phyloP scores from a whole-genome alignment of 768 basidiomycete species.

The Phylloporus rhodoxanthus region DNA sequence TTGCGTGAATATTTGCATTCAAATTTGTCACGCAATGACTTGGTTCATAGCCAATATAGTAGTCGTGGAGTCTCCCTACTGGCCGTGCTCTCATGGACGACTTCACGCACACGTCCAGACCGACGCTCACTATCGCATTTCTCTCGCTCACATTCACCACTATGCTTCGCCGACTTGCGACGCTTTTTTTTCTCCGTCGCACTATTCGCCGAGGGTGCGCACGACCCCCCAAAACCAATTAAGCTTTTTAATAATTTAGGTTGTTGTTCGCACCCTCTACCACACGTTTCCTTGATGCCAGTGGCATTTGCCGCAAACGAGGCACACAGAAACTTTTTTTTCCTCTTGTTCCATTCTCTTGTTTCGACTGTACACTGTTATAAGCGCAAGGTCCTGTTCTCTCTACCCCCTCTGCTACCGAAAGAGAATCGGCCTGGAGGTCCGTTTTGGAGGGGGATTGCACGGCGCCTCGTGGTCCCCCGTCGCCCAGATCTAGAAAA shows the following conservation, averaged over 20 bases:
- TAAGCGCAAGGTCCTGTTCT: neutral
- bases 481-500: conserved; percentile 13
- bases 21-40: conserved; percentile 32
- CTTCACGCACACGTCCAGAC: neutral
- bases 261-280: conserved; percentile 14
- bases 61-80: conserved; percentile 36
- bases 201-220: neutral
- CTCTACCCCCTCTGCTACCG: neutral
- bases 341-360: neutral
- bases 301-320: neutral
- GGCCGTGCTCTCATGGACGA: conserved; percentile 7
- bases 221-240: conserved; percentile 4
- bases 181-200: neutral
- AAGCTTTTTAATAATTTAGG: conserved; percentile 25
- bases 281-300: conserved; percentile 12
- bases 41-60: conserved; percentile 61
- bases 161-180: neutral
- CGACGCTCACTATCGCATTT: neutral
- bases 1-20: conserved; percentile 27
- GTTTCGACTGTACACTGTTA: neutral
- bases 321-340: neutral
- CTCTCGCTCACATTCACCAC: neutral
- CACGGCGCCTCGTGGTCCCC: neutral
- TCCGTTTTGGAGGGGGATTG: neutral
- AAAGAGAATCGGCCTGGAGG: neutral